Evolutionary conservation across 192 early-diverging fungal species (phyloP).

Genomic region (Radiomyces spectabilis): DNA sequence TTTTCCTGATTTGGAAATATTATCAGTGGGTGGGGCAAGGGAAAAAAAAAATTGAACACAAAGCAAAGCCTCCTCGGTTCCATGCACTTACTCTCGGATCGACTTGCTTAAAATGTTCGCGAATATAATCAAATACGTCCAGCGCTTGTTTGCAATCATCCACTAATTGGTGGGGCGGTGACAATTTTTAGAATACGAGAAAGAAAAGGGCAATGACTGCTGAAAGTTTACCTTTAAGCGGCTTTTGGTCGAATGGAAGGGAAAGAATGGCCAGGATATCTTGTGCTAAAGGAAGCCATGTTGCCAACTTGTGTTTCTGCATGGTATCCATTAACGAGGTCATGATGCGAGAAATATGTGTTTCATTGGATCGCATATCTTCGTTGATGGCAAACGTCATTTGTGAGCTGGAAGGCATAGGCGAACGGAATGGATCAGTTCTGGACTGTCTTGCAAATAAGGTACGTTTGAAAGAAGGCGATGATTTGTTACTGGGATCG

Average conservation of each 20-base stretch:
- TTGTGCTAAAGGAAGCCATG: slow-evolving; percentile 9
- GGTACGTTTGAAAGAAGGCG: not conserved
- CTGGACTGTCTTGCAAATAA: not conserved
- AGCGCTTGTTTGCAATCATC: slow-evolving; percentile 27
- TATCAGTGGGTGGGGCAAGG: too few relatives aligned
- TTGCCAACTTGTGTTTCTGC: slow-evolving; percentile 17
- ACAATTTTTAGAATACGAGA: too few relatives aligned
- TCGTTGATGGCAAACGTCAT: not conserved
- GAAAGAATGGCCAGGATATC: slow-evolving; percentile 15
- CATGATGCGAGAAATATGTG: not conserved
- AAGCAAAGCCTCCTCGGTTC: not conserved
- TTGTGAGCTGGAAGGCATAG: not conserved
- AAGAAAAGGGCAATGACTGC: not conserved
- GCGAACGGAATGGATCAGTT: not conserved
- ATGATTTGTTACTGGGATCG: not conserved
- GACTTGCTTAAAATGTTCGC: slow-evolving; percentile 4
- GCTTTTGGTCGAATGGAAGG: slow-evolving; percentile 9
- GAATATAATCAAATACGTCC: slow-evolving; percentile 34
- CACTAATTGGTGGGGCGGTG: too few relatives aligned
- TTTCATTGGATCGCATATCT: not conserved
- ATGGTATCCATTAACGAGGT: not conserved
- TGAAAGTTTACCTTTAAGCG: slow-evolving; percentile 1
- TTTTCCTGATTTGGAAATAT: slow-evolving; percentile 21
- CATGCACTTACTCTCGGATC: slow-evolving; percentile 16
- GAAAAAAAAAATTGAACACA: not conserved